Conservation (phyloP, 768 basidiomycete species). For the Solioccasus polychromus region DNA sequence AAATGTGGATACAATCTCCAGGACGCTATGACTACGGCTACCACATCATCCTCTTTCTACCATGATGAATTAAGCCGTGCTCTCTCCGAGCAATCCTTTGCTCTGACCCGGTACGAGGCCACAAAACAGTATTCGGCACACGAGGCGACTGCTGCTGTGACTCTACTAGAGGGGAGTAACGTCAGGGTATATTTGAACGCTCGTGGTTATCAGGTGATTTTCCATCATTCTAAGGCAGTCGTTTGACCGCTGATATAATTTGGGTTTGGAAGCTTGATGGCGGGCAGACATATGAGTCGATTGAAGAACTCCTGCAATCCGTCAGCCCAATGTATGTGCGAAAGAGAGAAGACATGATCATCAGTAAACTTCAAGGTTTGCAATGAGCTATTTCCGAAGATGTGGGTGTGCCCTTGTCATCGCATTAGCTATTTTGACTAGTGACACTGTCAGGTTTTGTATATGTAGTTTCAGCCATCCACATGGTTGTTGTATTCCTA, state of each 20-base stretch:
- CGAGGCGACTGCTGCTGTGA: slow-evolving; percentile 53
- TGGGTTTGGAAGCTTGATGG: slow-evolving; percentile 23
- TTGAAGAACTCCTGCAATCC: slow-evolving; percentile 56
- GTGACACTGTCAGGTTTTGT: slow-evolving; percentile 3
- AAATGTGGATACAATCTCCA: slow-evolving; percentile 18
- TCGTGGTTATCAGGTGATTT: slow-evolving; percentile 55
- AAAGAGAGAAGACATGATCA: slow-evolving; percentile 45
- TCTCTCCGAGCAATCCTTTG: slow-evolving; percentile 58
- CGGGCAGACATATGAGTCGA: slow-evolving; percentile 46
- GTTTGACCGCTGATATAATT: background rate
- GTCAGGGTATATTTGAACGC: slow-evolving; percentile 47
- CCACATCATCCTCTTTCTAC: slow-evolving; percentile 26
- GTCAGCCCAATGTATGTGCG: slow-evolving; percentile 53
- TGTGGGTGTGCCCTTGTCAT: slow-evolving; percentile 9
- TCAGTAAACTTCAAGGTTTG: slow-evolving; percentile 47
- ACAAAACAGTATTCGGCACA: slow-evolving; percentile 34
- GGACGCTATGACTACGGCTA: slow-evolving; percentile 14
- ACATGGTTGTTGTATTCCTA: slow-evolving; percentile 11
- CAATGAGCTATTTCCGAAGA: slow-evolving; percentile 15
- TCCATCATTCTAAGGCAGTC: background rate
- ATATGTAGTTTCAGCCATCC: background rate
- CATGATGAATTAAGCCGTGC: slow-evolving; percentile 51
- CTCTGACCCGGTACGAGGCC: slow-evolving; percentile 47
- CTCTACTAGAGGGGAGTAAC: slow-evolving; percentile 52
- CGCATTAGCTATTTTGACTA: background rate